Percentiles rank a stretch among this genome's conserved stretches.
Evolutionary conservation across 768 basidiomycete genomes (phyloP).

Genomic region (Ramaria sp.): DNA sequence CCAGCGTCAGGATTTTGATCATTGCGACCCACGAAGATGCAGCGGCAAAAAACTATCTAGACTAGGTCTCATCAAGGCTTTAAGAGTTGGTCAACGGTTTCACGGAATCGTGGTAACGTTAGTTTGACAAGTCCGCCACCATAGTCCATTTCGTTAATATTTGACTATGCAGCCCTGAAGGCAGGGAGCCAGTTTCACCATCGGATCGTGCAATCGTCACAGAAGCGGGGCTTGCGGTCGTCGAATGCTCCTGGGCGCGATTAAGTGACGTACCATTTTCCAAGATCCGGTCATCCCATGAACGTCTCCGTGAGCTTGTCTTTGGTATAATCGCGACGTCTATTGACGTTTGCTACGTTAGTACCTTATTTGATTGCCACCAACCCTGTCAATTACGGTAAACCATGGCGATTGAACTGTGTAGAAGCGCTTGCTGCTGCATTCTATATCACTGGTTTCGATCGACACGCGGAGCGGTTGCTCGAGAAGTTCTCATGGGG

Average conservation of each 20-base stretch:
- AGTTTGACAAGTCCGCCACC: conserved; percentile 22
- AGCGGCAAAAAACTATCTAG: conserved; percentile 87
- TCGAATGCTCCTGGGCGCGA: conserved; percentile 97
- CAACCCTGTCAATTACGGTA: conserved; percentile 97
- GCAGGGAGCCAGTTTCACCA: conserved; percentile 65
- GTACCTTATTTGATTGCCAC: conserved; percentile 94
- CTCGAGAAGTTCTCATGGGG: conserved; percentile 88
- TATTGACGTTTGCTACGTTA: conserved; percentile 20
- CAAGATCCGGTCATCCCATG: conserved; percentile 89
- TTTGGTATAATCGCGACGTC: neutral
- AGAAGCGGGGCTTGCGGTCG: conserved; percentile 79
- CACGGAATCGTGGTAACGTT: conserved; percentile 91
- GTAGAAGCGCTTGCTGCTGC: conserved; percentile 92
- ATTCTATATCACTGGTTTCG: conserved; percentile 87
- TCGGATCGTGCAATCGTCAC: conserved; percentile 74
- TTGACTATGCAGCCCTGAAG: conserved; percentile 58
- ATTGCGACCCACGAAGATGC: conserved; percentile 86
- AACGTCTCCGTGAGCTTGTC: conserved; percentile 63
- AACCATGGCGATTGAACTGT: conserved; percentile 93
- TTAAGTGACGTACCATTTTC: conserved; percentile 89
- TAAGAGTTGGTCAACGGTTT: conserved; percentile 78
- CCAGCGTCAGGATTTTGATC: conserved; percentile 81
- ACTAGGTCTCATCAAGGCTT: conserved; percentile 72
- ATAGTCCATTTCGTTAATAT: conserved; percentile 9
- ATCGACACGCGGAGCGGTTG: conserved; percentile 67